phyloP scores from a whole-genome alignment of 768 basidiomycete genomes.

The Lentinula edodes region DNA sequence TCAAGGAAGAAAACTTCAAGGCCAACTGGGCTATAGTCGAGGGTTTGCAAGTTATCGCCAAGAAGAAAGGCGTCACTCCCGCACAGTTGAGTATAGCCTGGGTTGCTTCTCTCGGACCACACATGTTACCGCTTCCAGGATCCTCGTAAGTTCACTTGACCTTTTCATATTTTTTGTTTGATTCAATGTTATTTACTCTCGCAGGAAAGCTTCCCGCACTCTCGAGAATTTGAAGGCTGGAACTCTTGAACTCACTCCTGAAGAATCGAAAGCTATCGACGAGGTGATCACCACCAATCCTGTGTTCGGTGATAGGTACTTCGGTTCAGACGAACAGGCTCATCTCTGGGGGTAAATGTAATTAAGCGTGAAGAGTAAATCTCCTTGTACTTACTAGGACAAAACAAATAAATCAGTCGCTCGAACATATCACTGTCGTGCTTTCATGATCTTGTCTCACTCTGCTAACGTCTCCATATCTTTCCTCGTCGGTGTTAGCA shows the following conservation, averaged over 20 bases:
- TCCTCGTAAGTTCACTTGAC: conserved; percentile 15
- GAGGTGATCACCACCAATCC: conserved; percentile 6
- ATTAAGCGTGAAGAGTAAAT: too few relatives aligned
- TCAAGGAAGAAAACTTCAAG: conserved; percentile 40
- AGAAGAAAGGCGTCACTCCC: conserved; percentile 36
- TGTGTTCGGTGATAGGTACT: conserved; percentile 1
- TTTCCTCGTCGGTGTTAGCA: not conserved
- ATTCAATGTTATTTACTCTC: not conserved
- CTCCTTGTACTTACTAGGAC: too few relatives aligned
- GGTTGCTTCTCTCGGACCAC: conserved; percentile 31
- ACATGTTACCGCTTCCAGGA: conserved; percentile 49
- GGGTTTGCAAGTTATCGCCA: conserved; percentile 31
- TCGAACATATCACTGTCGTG: too few relatives aligned
- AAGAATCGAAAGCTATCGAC: conserved; percentile 3
- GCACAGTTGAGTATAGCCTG: conserved; percentile 39
- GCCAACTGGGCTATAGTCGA: conserved; percentile 42
- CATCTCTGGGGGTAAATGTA: conserved; percentile 2
- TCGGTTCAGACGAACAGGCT: conserved; percentile 1
- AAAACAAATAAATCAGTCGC: too few relatives aligned
- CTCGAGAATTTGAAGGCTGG: conserved; percentile 39
- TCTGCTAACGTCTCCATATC: too few relatives aligned
- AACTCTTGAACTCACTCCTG: conserved; percentile 13
- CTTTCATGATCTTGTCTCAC: too few relatives aligned
- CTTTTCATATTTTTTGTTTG: not conserved
- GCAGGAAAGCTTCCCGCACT: conserved; percentile 25